phyloP scores from a whole-genome alignment of 2,329 filamentous ascomycete species.

The Amauroascus verrucosus region DNA sequence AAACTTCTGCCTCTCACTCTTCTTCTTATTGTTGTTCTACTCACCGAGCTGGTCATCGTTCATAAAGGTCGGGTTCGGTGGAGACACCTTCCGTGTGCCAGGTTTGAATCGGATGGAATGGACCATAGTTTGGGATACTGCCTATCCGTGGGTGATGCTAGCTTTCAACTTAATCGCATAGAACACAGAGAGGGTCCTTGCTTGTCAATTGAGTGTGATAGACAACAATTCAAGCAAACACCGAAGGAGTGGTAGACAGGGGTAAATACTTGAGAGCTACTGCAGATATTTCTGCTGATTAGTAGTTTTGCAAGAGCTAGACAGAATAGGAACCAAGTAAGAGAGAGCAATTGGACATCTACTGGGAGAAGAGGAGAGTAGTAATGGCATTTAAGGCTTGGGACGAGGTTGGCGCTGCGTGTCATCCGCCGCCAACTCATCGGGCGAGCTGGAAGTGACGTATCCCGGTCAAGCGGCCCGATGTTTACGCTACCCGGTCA shows the following conservation, averaged over 20 bases:
- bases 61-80: constrained; percentile 39
- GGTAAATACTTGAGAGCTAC: no score
- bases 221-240: neutral
- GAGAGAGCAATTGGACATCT: no score
- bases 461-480: neutral
- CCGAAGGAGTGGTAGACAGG: no score
- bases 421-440: constrained; percentile 5
- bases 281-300: no score
- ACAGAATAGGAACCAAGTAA: no score
- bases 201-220: neutral
- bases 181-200: neutral
- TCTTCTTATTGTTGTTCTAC: constrained; percentile 15
- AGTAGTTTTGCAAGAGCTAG: no score
- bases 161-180: constrained; percentile 3
- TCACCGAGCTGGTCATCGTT: constrained; percentile 39
- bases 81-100: constrained; percentile 37
- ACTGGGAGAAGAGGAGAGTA: no score
- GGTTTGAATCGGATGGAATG: constrained; percentile 31
- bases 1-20: neutral
- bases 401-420: no score
- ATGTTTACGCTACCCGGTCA: neutral
- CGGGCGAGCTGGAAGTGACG: neutral
- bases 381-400: neutral
- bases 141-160: neutral
- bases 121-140: constrained; percentile 25